A percentile compares a stretch with the other conserved stretches of the same genome.
These are phyloP conservation scores for Heritiera littoralis DNA, from an alignment of 345 rosid species.

Conservation along the genomic window DNA sequence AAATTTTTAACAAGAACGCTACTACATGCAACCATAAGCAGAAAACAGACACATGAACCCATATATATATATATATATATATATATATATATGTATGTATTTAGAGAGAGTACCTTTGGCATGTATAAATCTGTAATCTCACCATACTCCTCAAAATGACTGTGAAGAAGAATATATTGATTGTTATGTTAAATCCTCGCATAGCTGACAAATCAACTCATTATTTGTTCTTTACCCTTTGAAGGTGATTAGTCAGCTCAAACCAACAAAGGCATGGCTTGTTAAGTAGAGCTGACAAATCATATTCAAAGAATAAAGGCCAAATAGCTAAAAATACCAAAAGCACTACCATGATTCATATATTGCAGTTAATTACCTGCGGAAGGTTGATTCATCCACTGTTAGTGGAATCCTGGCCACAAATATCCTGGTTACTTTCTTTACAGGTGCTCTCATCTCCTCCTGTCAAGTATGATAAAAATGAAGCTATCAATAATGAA, in stretches of 20 bases:
- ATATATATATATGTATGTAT: background rate
- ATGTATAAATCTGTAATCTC: slow-evolving; percentile 90
- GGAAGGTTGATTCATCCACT: slow-evolving; percentile 75
- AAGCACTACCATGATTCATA: background rate
- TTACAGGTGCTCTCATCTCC: slow-evolving; percentile 91
- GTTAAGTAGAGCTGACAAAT: background rate
- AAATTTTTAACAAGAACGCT: background rate
- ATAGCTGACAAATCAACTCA: background rate
- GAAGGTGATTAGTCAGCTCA: background rate
- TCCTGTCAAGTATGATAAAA: slow-evolving; percentile 52
- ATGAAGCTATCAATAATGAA: slow-evolving; percentile 8
- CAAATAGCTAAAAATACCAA: background rate
- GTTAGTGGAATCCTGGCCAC: slow-evolving; percentile 90
- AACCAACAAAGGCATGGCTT: background rate
- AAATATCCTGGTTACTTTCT: slow-evolving; percentile 85
- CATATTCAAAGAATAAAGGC: slow-evolving; percentile 4
- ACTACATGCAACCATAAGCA: slow-evolving; percentile 3
- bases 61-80: background rate
- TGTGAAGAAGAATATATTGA: slow-evolving; percentile 38
- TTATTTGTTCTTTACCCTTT: background rate
- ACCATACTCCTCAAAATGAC: slow-evolving; percentile 94
- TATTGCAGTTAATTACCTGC: slow-evolving; percentile 53
- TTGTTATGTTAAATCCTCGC: slow-evolving; percentile 18
- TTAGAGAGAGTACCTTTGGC: slow-evolving; percentile 71
- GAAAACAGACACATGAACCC: background rate